Evolutionary conservation across 768 basidiomycete species (phyloP), one percentile per base, ranked within the genome.

Genomic region (Termitomyces sp.): DNA sequence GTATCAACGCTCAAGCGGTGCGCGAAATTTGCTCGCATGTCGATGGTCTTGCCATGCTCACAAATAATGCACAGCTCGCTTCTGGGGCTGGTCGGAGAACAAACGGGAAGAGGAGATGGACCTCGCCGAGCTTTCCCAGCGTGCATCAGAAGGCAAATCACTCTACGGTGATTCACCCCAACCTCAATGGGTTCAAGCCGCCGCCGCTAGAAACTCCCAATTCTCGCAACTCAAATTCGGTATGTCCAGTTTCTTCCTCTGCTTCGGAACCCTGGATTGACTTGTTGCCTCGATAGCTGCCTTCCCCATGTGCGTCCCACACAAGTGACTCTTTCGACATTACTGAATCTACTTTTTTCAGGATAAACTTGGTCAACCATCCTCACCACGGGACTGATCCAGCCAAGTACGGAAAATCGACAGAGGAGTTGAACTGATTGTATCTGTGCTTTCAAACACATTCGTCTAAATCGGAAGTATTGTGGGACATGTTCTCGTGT

Each of bases 291-390:
- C 59, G 55, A 11, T 70, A 91, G 89, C 84, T 65, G 79, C 81
- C 42, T 87, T 94, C 73, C 92, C 90, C 24, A 91, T 92, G 91
- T 90, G 70, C 73, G 87, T 71, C 32, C 18, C 35, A 51, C 38
- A 11, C 38, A 24, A 16, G 18, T 62, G 13, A 13, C 12, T 0
- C 40, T 12, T 44, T 44, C 33, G 48, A 52, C 49, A 49, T 58
- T 58, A 28, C 65, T 60, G 28, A 46, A 49, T 48, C 20, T n/a
- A 40, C 39, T 63, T 32, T 53, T 57, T 70, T 45, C 69, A 96
- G 94, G 95, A 86, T 98, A 77, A 98, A 98, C 79, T 79, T 98
- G 53, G 95, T 96, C 67, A 90, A 96, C 73, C 95, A 97, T 73
- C 87, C 86, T 46, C 76, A 86, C 71, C 95, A 96, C 70, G 94